Conservation (phyloP, 1,284 basidiomycete genomes). For the Peniophora sp. region DNA sequence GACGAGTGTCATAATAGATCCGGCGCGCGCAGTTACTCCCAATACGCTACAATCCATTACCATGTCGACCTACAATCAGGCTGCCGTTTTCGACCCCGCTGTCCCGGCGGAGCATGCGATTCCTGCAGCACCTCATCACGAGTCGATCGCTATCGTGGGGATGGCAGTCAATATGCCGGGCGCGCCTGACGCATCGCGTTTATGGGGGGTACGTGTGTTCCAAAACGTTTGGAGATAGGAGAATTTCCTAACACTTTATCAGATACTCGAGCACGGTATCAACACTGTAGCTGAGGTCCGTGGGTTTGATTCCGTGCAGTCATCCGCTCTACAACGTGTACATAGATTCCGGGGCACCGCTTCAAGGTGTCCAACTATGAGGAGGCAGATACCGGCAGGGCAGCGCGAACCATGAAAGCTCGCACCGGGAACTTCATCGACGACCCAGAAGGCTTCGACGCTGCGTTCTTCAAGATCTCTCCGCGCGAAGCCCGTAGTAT, state of each 20-base stretch:
- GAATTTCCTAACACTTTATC: no score
- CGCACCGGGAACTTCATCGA: conserved; percentile 58
- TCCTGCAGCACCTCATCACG: conserved; percentile 19
- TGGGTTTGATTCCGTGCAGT: background rate
- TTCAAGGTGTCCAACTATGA: conserved; percentile 41
- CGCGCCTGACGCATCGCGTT: conserved; percentile 32
- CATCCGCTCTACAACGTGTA: background rate
- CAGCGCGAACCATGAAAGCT: conserved; percentile 36
- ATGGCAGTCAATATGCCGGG: conserved; percentile 64
- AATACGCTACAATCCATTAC: no score
- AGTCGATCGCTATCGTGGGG: conserved; percentile 61
- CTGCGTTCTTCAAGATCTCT: conserved; percentile 63
- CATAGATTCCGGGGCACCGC: conserved; percentile 50
- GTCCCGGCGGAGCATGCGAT: no score
- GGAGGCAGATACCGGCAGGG: conserved; percentile 15
- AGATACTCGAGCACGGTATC: conserved; percentile 42
- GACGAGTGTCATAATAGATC: no score
- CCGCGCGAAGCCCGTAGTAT: conserved; percentile 65
- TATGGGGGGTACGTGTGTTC: conserved; percentile 40
- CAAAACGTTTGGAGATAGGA: no score
- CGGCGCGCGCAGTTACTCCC: no score
- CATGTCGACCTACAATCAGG: no score
- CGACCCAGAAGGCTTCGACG: conserved; percentile 52
- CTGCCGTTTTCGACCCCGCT: no score
- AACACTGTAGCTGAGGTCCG: conserved; percentile 53